Percentiles rank a stretch among this genome's conserved stretches.
Evolutionary conservation across 2,329 filamentous ascomycete species (phyloP).

Genomic region (Fusarium gaditjirri): DNA sequence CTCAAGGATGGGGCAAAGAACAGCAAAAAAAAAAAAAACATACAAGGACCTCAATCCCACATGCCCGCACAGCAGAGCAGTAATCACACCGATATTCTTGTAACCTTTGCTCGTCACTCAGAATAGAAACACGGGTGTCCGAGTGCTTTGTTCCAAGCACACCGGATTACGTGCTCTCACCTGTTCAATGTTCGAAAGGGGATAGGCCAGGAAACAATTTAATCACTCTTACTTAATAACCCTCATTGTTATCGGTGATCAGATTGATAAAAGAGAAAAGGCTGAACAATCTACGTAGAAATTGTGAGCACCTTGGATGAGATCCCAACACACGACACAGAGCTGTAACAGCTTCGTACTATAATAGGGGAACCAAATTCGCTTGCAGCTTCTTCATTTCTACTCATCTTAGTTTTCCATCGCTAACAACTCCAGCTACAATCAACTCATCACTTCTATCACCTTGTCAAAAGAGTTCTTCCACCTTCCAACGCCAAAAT

Average conservation of each 20-base stretch:
- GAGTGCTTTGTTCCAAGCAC: neutral
- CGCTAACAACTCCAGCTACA: rapidly evolving
- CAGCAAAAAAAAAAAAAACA: no score
- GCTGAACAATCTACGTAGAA: no score
- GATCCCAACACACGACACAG: neutral
- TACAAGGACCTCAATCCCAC: neutral
- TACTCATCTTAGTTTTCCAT: neutral
- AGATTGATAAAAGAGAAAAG: neutral
- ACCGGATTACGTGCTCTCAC: neutral
- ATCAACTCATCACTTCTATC: neutral
- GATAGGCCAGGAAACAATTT: neutral
- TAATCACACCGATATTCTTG: rapidly evolving
- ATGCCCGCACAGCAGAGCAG: neutral
- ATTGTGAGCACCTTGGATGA: neutral
- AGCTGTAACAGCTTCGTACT: neutral
- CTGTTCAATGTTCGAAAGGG: neutral
- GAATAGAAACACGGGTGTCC: neutral
- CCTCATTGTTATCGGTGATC: neutral
- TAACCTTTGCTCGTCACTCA: rapidly evolving
- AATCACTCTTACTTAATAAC: neutral
- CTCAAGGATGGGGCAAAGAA: neutral
- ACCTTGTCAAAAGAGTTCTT: neutral
- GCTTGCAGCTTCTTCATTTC: neutral
- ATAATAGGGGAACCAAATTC: neutral
- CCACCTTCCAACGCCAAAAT: neutral